These are phyloP conservation scores for Botryotinia convoluta DNA, from an alignment of 2,329 filamentous ascomycete genomes.

Conservation along the genomic window DNA sequence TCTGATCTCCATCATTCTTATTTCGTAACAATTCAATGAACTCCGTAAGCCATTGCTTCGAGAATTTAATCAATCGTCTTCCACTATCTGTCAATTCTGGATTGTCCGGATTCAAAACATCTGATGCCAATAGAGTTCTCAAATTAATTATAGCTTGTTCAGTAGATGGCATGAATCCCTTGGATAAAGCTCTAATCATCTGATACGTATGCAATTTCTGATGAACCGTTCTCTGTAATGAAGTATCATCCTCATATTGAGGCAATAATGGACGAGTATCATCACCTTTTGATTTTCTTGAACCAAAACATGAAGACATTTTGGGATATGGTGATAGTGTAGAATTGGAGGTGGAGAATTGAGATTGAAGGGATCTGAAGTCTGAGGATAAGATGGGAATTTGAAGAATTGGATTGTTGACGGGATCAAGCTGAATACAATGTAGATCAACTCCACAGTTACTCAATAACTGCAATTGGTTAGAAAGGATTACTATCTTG, in stretches of 20 bases:
- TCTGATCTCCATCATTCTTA: slow-evolving; percentile 81
- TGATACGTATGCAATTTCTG: slow-evolving; percentile 93
- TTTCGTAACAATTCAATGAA: slow-evolving; percentile 78
- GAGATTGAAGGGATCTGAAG: not conserved
- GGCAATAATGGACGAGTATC: slow-evolving; percentile 68
- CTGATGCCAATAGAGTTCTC: slow-evolving; percentile 72
- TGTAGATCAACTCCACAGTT: slow-evolving; percentile 11
- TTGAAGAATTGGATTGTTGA: slow-evolving; percentile 13
- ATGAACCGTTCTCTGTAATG: slow-evolving; percentile 72
- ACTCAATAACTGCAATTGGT: not conserved
- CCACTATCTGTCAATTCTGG: slow-evolving; percentile 76
- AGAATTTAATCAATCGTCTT: slow-evolving; percentile 66
- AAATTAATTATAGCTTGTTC: slow-evolving; percentile 79
- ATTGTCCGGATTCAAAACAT: slow-evolving; percentile 73
- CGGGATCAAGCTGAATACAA: slow-evolving; percentile 14
- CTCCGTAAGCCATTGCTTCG: slow-evolving; percentile 70
- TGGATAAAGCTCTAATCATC: slow-evolving; percentile 76
- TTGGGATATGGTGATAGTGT: slow-evolving; percentile 17
- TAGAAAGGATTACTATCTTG: not conserved
- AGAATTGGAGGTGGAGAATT: not conserved
- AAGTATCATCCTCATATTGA: slow-evolving; percentile 78
- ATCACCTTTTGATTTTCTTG: slow-evolving; percentile 33
- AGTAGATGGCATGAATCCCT: slow-evolving; percentile 90
- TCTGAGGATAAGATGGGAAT: not conserved
- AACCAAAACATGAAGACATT: slow-evolving; percentile 39